A percentile compares a stretch with the other conserved stretches of the same genome.
phyloP scores from a whole-genome alignment of 441 rosid genomes.

The Adansonia gregorii region DNA sequence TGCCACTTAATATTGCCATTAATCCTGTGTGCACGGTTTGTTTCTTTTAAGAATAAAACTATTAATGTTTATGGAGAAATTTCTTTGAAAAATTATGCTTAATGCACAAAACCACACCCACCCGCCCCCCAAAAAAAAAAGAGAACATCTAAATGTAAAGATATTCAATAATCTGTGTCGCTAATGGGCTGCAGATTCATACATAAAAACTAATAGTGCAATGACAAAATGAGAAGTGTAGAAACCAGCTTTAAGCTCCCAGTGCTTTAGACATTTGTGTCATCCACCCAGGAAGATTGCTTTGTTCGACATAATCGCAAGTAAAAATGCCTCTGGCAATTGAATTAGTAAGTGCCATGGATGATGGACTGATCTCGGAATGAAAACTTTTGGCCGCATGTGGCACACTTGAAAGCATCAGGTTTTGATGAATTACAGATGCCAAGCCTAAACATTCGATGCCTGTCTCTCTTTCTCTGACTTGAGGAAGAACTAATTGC shows the following conservation, averaged over 20 bases:
- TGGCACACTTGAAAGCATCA: background rate
- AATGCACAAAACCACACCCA: too few relatives aligned
- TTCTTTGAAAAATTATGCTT: background rate
- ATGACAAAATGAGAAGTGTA: background rate
- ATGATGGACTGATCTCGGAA: background rate
- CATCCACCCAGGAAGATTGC: background rate
- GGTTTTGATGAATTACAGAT: background rate
- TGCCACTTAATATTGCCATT: too few relatives aligned
- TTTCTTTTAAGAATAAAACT: background rate
- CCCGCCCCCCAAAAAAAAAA: background rate
- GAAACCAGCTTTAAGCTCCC: background rate
- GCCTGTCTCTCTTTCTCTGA: background rate
- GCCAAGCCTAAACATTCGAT: background rate
- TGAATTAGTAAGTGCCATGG: background rate
- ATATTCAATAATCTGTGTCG: background rate
- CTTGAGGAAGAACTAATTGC: background rate
- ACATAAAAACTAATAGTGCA: background rate
- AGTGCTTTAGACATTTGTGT: background rate
- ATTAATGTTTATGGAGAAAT: background rate
- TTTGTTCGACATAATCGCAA: background rate
- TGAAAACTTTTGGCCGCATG: background rate
- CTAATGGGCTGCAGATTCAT: background rate
- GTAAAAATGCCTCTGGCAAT: background rate
- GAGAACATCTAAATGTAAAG: background rate
- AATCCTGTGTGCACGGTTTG: background rate